Evolutionary conservation across 2,329 filamentous ascomycete species (phyloP), one percentile per base, ranked within the genome.

Genomic region (Epichloe hybrida): DNA sequence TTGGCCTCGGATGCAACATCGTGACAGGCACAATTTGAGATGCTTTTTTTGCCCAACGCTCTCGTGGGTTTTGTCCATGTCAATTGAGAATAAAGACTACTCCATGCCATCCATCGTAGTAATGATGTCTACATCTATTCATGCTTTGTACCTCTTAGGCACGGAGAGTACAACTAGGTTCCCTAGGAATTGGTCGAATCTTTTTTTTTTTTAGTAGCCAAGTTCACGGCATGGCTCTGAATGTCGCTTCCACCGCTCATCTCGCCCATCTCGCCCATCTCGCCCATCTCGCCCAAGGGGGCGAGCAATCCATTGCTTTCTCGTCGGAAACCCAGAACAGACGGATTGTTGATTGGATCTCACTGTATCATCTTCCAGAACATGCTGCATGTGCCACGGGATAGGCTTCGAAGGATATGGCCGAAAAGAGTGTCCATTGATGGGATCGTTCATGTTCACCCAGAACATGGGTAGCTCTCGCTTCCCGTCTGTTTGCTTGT

Each of bases 321-420:
- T 27, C 40, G 11, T 37, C 27, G 40, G 15, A 6, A 21, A 3
- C 9, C 35, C 40, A 36, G 20, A 15, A n/a, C 11, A 20, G 20
- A 12, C 7, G n/a, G 15, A 20, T 13, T 43, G 23, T 4, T 5
- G 13, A 7, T 11, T 12, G 36, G 5, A n/a, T 9, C 20, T 13
- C 27, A 35, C 6, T 17, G 13, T 15, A 20, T 34, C 20, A 23
- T 48, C n/a, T 17, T 37, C 38, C 13, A 41, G 27, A 23, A 35
- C 20, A 27, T 44, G 56, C 44, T 65, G 67, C 70, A 76, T 76
- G 60, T 70, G 73, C 13, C 56, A 52, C 0, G 76, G 76, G 11
- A 79, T 68, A 1, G 75, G 73, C 53, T 79, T 80, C 11, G 73
- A 66, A 4, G 66, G 69, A 49, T 68, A 70, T 2, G 74, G 72